These are phyloP conservation scores for Eucalyptus shirleyi DNA, from an alignment of 345 rosid genomes.

Conservation along the genomic window DNA sequence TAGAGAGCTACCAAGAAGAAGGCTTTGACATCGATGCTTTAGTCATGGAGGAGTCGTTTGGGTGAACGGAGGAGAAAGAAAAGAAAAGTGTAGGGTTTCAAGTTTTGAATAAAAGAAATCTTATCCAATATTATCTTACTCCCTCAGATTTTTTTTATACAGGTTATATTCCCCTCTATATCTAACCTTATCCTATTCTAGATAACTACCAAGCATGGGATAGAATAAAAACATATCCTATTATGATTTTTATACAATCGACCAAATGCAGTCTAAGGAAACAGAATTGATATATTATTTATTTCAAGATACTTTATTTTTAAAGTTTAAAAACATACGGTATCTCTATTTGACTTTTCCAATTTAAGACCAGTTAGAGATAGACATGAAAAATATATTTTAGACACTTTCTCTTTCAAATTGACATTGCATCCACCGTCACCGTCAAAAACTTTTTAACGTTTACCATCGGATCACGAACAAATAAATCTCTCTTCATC, in stretches of 20 bases:
- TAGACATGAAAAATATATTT: background rate
- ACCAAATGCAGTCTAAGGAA: rapidly evolving
- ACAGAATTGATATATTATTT: rapidly evolving
- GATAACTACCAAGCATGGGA: rapidly evolving
- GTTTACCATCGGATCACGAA: background rate
- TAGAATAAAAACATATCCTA: too few relatives aligned
- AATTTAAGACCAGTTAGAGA: background rate
- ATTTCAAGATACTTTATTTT: background rate
- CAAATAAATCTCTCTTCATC: background rate
- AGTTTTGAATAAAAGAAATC: rapidly evolving
- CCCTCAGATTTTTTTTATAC: too few relatives aligned
- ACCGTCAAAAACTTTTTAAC: background rate
- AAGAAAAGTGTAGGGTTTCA: too few relatives aligned
- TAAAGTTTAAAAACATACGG: background rate
- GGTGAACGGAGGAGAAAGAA: too few relatives aligned
- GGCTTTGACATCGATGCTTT: too few relatives aligned
- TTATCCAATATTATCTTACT: rapidly evolving
- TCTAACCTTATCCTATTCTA: too few relatives aligned
- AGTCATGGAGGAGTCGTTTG: too few relatives aligned
- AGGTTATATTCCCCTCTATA: rapidly evolving
- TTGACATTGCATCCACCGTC: background rate
- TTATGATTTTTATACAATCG: rapidly evolving
- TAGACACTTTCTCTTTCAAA: background rate
- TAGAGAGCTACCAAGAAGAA: too few relatives aligned
- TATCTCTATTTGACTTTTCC: background rate